phyloP scores from a whole-genome alignment of 129 eudicot genomes.

The Sambucus nigra region DNA sequence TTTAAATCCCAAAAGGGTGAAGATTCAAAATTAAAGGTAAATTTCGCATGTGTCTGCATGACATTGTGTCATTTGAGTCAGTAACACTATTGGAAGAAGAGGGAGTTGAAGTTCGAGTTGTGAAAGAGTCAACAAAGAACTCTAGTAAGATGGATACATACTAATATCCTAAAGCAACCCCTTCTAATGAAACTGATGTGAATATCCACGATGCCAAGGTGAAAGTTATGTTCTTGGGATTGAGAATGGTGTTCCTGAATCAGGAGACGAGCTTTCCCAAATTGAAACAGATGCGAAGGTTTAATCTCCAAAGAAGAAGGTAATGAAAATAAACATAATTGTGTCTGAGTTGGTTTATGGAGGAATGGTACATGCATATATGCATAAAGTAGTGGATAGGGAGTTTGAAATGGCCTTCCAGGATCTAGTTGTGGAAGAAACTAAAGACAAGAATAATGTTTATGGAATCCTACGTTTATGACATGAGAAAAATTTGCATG shows the following conservation, averaged over 20 bases:
- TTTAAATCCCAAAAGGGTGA: constrained; percentile 70
- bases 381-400: constrained; percentile 82
- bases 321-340: constrained; percentile 53
- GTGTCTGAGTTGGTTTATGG: constrained; percentile 62
- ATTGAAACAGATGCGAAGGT: constrained; percentile 77
- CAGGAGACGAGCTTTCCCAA: constrained; percentile 52
- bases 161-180: constrained; percentile 36
- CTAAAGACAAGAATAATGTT: constrained; percentile 92
- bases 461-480: constrained; percentile 92
- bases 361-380: constrained; percentile 49
- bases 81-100: constrained; percentile 93
- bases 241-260: constrained; percentile 67
- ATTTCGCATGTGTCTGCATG: constrained; percentile 71
- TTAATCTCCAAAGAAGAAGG: constrained; percentile 81
- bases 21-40: constrained; percentile 68
- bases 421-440: constrained; percentile 94
- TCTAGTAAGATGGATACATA: constrained; percentile 68
- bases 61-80: constrained; percentile 69
- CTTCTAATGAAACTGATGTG: constrained; percentile 49
- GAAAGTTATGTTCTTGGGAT: constrained; percentile 26
- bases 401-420: constrained; percentile 97
- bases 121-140: constrained; percentile 38
- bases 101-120: constrained; percentile 63
- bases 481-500: constrained; percentile 96
- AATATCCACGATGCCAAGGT: constrained; percentile 70